A percentile compares a stretch with the other conserved stretches of the same genome.
These are phyloP conservation scores for Epicoccum sorghinum DNA, from an alignment of 2,329 filamentous ascomycete genomes.

Conservation along the genomic window DNA sequence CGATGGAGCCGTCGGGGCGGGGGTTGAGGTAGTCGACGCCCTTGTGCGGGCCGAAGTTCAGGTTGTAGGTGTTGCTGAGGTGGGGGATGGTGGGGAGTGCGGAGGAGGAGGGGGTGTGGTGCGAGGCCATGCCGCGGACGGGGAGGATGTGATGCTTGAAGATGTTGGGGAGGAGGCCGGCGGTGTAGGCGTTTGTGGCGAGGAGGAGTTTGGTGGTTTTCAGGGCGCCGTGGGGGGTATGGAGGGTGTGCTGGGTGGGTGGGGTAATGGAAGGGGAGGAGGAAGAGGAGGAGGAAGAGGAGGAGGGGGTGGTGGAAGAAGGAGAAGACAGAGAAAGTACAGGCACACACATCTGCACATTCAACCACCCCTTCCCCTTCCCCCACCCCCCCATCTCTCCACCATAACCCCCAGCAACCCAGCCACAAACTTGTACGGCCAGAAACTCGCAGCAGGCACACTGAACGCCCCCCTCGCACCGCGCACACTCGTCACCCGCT, in stretches of 20 bases:
- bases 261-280: too few relatives aligned
- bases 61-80: slow-evolving; percentile 36
- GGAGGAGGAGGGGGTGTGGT: slow-evolving; percentile 17
- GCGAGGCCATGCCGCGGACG: slow-evolving; percentile 38
- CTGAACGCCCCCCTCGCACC: slow-evolving; percentile 29
- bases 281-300: too few relatives aligned
- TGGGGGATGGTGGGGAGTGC: slow-evolving; percentile 23
- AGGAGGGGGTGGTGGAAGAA: too few relatives aligned
- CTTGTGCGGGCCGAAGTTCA: slow-evolving; percentile 18
- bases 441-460: slow-evolving; percentile 22
- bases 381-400: slow-evolving; percentile 10
- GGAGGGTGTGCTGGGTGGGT: too few relatives aligned
- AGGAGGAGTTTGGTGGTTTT: slow-evolving; percentile 30
- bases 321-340: slow-evolving; percentile 13
- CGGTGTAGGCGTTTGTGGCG: slow-evolving; percentile 39
- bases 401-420: slow-evolving; percentile 25
- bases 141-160: slow-evolving; percentile 48
- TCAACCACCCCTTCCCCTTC: slow-evolving; percentile 8
- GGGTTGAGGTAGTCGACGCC: slow-evolving; percentile 23
- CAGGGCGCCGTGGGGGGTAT: slow-evolving; percentile 20
- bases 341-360: slow-evolving; percentile 35
- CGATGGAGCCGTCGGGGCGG: slow-evolving; percentile 20
- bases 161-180: slow-evolving; percentile 31
- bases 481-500: slow-evolving; percentile 27
- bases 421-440: slow-evolving; percentile 41